Base-by-base conservation (phyloP, 116 monocot species). In the Posidonia oceanica region DNA sequence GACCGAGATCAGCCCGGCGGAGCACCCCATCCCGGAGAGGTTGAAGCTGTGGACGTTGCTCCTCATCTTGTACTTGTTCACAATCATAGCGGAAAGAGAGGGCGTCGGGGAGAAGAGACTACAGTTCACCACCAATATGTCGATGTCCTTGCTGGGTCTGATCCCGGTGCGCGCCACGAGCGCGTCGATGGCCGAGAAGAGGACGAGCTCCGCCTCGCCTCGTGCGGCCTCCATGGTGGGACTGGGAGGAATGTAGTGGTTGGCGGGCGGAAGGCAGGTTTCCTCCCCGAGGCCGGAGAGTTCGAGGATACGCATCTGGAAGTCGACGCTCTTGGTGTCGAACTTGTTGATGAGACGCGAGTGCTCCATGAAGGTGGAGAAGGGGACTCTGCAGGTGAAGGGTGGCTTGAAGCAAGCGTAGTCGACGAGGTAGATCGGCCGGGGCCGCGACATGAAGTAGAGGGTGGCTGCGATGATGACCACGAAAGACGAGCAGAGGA, bases 51-150 rank as follows among this genome's bases (percentile, higher is more conserved):
- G 56, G 29, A 79, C 44, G 58, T 79, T 70, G 58, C 69, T 74
- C 5, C 74, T 39, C 69, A 79, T 74, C 48, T 74, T 74, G 57
- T 79, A 79, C 20, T 66, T 69, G 57, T 79, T 79, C 44, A 74
- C 37, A 15, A 79, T 65, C 74, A 79, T 79, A n/a, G 82, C 83
- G 17, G 85, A 80, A 14, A 88, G 83, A 11, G 85, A 85, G 0
- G 85, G 88, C n/a, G 82, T 88, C 4, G 85, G 85, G 41, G 79
- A 79, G 72, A 81, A 85, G 54, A 85, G 75, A 52, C 75, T 78
- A 60, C 81, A 85, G 48, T 85, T 88, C 29, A 88, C 82, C n/a
- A 88, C 69, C 40, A 88, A 67, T 36, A 85, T 56, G 63, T 77
- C 80, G 54, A 88, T 41, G 66, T 85, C 88, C 61, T 52, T 67